phyloP scores from a whole-genome alignment of 202 grass and related monocot species.

The Dendrocalamus latiflorus region DNA sequence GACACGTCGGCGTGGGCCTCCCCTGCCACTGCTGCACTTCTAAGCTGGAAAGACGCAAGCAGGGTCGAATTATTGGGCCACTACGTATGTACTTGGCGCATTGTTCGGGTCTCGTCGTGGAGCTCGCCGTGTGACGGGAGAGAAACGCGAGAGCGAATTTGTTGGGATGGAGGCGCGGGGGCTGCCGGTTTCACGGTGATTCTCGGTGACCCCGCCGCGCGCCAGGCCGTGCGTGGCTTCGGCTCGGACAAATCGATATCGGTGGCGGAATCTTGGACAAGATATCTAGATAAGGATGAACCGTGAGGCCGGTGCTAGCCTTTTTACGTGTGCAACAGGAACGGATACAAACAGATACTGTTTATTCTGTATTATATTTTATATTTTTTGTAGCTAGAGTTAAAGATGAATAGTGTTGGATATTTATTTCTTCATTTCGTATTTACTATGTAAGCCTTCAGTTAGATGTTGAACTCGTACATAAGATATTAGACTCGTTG shows the following conservation, averaged over 20 bases:
- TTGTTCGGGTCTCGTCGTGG: not conserved
- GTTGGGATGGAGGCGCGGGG: constrained; percentile 20
- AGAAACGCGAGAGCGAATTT: constrained; percentile 21
- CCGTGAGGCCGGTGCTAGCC: not conserved
- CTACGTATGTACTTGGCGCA: not conserved
- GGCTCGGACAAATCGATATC: not conserved
- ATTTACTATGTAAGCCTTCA: no score
- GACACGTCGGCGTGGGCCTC: constrained; percentile 22
- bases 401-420: no score
- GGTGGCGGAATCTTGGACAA: constrained; percentile 16
- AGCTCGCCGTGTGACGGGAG: not conserved
- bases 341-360: no score
- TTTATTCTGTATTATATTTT: no score
- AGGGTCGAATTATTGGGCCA: not conserved
- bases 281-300: constrained; percentile 39
- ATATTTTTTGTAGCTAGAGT: no score
- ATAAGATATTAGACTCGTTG: no score
- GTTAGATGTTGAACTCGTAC: no score
- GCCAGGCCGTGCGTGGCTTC: not conserved
- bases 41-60: not conserved
- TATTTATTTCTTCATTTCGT: no score
- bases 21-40: not conserved
- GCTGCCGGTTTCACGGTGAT: constrained; percentile 30
- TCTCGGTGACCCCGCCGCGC: constrained; percentile 14
- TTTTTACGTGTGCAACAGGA: no score